A percentile compares a stretch with the other conserved stretches of the same genome.
Evolutionary conservation across 2,329 filamentous ascomycete species (phyloP).

Genomic region (Colletotrichum euphorbiae): DNA sequence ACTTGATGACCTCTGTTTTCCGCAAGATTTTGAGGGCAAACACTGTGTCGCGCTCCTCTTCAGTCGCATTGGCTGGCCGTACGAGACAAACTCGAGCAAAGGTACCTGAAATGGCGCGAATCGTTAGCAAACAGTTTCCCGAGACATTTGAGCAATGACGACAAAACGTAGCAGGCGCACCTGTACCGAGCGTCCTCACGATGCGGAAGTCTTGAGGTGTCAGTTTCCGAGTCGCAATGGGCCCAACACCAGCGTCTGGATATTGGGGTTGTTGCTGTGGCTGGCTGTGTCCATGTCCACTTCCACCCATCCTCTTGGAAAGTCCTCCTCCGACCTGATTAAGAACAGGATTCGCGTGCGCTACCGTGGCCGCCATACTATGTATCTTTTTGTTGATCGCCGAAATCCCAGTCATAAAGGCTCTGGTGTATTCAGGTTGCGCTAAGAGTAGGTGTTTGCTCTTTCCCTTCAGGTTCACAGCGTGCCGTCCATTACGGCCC

Average conservation of each 20-base stretch:
- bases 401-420: slow-evolving; percentile 36
- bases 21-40: slow-evolving; percentile 85
- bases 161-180: slow-evolving; percentile 54
- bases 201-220: slow-evolving; percentile 73
- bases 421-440: neutral
- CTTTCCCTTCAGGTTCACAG: slow-evolving; percentile 25
- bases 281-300: slow-evolving; percentile 18
- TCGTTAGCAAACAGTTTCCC: slow-evolving; percentile 30
- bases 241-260: slow-evolving; percentile 34
- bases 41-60: slow-evolving; percentile 71
- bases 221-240: slow-evolving; percentile 42
- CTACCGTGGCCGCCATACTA: slow-evolving; percentile 39
- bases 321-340: slow-evolving; percentile 36
- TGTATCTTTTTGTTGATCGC: slow-evolving; percentile 35
- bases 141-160: slow-evolving; percentile 16
- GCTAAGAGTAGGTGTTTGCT: slow-evolving; percentile 1
- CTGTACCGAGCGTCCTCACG: slow-evolving; percentile 81
- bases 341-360: slow-evolving; percentile 28
- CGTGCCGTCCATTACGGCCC: slow-evolving; percentile 27
- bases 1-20: slow-evolving; percentile 78
- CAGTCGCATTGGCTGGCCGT: slow-evolving; percentile 66
- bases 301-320: slow-evolving; percentile 36
- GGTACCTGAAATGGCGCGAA: slow-evolving; percentile 64
- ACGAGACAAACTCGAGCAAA: slow-evolving; percentile 88
- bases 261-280: slow-evolving; percentile 29